Conservation (phyloP, 371 early-diverging fungal genomes). For the Zancudomyces culisetae region DNA sequence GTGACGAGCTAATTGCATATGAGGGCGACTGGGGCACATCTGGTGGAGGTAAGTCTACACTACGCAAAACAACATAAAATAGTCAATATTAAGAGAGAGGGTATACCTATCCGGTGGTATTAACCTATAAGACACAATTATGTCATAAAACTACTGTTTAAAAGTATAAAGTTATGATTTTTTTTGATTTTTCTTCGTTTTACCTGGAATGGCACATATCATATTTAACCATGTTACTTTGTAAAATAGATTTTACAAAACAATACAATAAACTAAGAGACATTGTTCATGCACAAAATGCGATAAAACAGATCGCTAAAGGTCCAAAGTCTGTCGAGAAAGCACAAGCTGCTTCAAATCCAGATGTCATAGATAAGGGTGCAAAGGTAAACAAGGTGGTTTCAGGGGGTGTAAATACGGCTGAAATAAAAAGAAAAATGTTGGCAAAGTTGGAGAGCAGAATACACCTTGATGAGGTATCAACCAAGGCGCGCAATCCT, state of each 20-base stretch:
- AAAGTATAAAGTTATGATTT: too few species aligned
- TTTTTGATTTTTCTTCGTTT: too few species aligned
- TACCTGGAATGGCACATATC: too few species aligned
- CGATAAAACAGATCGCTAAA: background rate
- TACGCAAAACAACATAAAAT: too few species aligned
- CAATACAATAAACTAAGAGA: conserved; percentile 67
- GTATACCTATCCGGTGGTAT: too few species aligned
- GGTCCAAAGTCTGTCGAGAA: conserved; percentile 10
- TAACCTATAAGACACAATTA: too few species aligned
- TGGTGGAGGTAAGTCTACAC: conserved; percentile 11
- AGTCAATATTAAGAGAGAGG: too few species aligned
- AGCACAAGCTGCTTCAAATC: conserved; percentile 4
- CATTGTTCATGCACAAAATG: conserved; percentile 12
- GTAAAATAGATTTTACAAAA: conserved; percentile 75
- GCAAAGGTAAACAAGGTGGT: conserved; percentile 1
- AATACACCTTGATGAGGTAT: conserved; percentile 36
- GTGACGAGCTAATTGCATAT: conserved; percentile 18
- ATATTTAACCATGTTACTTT: too few species aligned
- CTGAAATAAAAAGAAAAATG: conserved; percentile 33
- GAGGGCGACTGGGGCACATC: conserved; percentile 25
- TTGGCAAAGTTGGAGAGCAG: conserved; percentile 37
- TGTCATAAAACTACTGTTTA: too few species aligned
- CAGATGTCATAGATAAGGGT: background rate
- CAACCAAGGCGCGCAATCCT: conserved; percentile 15
- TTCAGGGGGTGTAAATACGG: conserved; percentile 11